Evolutionary conservation across 495 filamentous ascomycete species (phyloP).

Genomic region (Penicillium waksmanii): DNA sequence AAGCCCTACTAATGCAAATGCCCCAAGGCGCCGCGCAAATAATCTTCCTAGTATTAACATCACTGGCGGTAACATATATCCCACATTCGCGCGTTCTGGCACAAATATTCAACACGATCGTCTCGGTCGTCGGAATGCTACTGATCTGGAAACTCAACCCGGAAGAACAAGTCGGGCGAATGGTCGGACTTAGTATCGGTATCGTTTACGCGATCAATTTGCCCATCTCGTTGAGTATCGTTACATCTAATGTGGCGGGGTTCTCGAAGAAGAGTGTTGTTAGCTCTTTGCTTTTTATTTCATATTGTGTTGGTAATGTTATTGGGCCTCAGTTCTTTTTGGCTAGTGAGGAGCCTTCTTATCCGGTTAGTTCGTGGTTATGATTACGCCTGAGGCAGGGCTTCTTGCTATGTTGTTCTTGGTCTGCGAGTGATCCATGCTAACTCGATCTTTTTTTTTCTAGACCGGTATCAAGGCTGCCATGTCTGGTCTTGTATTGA

Average conservation of each 20-base stretch:
- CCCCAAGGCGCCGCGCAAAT: slow-evolving; percentile 44
- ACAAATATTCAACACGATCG: slow-evolving; percentile 38
- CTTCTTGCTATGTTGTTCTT: no score
- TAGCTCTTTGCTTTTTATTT: slow-evolving; percentile 34
- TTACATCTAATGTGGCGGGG: slow-evolving; percentile 62
- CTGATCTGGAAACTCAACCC: slow-evolving; percentile 63
- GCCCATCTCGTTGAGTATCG: slow-evolving; percentile 57
- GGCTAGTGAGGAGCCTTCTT: slow-evolving; percentile 35
- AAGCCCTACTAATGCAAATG: slow-evolving; percentile 44
- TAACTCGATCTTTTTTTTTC: neutral
- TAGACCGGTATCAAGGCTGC: slow-evolving; percentile 42
- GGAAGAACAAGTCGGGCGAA: slow-evolving; percentile 51
- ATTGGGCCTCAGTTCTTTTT: slow-evolving; percentile 44
- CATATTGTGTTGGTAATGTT: slow-evolving; percentile 60
- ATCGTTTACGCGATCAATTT: slow-evolving; percentile 57
- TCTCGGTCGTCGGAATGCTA: slow-evolving; percentile 57
- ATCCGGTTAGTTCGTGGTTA: slow-evolving; percentile 26
- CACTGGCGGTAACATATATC: slow-evolving; percentile 33
- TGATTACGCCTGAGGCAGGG: no score
- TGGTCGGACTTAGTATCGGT: slow-evolving; percentile 58
- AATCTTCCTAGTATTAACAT: slow-evolving; percentile 40
- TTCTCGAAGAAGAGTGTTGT: slow-evolving; percentile 35
- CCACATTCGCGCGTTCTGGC: slow-evolving; percentile 33
- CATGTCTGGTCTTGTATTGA: slow-evolving; percentile 35
- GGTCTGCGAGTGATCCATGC: no score